Evolutionary conservation across 2,329 filamentous ascomycete species (phyloP).

Genomic region (Periconia digitata): DNA sequence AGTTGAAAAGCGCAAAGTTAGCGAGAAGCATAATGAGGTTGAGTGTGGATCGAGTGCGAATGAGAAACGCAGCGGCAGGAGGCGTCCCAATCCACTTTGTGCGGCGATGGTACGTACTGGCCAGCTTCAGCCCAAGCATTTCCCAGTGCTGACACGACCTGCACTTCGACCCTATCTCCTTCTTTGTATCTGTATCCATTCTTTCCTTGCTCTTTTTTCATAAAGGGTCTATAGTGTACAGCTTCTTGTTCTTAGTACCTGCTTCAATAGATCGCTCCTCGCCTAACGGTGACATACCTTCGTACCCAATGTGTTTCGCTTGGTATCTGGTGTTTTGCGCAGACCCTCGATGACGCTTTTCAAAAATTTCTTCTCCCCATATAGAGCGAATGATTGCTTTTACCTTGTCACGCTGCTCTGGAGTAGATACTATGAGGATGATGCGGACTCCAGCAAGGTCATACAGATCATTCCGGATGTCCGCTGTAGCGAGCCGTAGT

Average conservation of each 20-base stretch:
- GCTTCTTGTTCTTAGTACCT: neutral
- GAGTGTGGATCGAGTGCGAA: too few relatives aligned
- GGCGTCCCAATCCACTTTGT: too few relatives aligned
- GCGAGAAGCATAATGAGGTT: too few relatives aligned
- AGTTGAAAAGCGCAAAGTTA: too few relatives aligned
- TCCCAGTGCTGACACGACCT: constrained; percentile 22
- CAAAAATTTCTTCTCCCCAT: neutral
- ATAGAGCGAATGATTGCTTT: neutral
- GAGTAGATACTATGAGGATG: constrained; percentile 9
- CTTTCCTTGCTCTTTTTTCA: neutral
- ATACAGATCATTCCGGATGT: constrained; percentile 4
- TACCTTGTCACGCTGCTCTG: constrained; percentile 1
- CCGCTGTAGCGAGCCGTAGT: too few relatives aligned
- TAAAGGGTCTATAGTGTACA: neutral
- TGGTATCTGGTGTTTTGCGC: neutral
- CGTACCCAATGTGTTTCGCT: too few relatives aligned
- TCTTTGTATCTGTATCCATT: neutral
- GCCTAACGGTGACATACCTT: too few relatives aligned
- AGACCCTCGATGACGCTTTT: neutral
- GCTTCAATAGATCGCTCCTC: too few relatives aligned
- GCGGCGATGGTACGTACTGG: too few relatives aligned
- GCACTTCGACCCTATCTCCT: constrained; percentile 19
- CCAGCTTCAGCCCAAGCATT: constrained; percentile 26
- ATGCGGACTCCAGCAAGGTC: constrained; percentile 11
- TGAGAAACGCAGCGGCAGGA: too few relatives aligned